These are phyloP conservation scores for Selenicereus undatus DNA, from an alignment of 148 eudicot genomes.

Conservation along the genomic window DNA sequence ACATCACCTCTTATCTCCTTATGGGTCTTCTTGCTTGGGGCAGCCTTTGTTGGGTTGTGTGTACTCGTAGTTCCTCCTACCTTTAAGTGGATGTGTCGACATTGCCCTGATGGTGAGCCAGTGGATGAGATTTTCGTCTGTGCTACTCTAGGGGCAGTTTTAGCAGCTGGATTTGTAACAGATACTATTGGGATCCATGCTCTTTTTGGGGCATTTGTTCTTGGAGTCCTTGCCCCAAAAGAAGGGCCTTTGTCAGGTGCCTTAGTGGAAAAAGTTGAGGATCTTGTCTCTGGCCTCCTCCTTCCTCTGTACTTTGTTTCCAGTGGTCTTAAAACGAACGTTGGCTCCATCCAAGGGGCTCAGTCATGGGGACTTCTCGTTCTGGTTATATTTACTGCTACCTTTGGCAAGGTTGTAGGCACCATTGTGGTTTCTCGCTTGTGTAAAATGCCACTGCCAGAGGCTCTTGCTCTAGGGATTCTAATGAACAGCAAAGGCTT, in stretches of 20 bases:
- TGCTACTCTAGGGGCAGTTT: constrained; percentile 49
- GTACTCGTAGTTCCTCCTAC: constrained; percentile 46
- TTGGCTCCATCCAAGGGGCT: constrained; percentile 66
- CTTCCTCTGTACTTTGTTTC: constrained; percentile 84
- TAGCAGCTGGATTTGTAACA: constrained; percentile 75
- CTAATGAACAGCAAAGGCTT: constrained; percentile 81
- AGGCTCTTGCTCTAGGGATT: constrained; percentile 63
- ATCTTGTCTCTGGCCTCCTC: constrained; percentile 74
- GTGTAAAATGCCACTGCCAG: constrained; percentile 54
- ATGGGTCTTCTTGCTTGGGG: constrained; percentile 64
- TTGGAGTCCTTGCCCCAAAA: constrained; percentile 71
- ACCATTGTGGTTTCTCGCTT: constrained; percentile 45
- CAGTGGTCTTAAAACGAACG: constrained; percentile 73
- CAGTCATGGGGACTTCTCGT: constrained; percentile 83
- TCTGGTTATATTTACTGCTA: constrained; percentile 67
- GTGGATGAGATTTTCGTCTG: constrained; percentile 64
- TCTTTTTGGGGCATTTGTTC: constrained; percentile 76
- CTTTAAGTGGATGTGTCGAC: constrained; percentile 55
- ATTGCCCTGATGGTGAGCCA: constrained; percentile 71
- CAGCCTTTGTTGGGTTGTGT: constrained; percentile 43
- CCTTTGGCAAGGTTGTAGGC: constrained; percentile 75
- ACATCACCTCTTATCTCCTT: constrained; percentile 54
- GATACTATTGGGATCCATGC: constrained; percentile 86
- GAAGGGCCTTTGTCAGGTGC: constrained; percentile 73
- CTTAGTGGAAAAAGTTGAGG: constrained; percentile 84